Evolutionary conservation across 176 grass and related monocot genomes (phyloP).

Genomic region (Chloris gayana): DNA sequence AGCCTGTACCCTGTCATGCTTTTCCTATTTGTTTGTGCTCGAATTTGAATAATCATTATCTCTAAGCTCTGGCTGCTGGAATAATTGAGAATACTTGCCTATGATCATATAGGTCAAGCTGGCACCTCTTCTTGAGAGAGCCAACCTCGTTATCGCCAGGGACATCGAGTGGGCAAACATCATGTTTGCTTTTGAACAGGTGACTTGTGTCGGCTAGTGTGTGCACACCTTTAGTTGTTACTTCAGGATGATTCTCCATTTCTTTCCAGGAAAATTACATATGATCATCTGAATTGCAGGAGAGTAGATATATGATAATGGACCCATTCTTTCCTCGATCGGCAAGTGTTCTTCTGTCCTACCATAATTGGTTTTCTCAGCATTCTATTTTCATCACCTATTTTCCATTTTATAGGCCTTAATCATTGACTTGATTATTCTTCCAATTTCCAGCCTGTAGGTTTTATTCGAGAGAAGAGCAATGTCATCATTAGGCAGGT

Average conservation of each 20-base stretch:
- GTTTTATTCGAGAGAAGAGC: conserved; percentile 88
- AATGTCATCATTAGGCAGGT: conserved; percentile 95
- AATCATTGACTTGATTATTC: conserved; percentile 41
- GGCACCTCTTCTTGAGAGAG: conserved; percentile 69
- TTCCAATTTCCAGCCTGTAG: conserved; percentile 64
- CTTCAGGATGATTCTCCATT: conserved; percentile 15
- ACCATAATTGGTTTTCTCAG: not conserved
- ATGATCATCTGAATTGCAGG: conserved; percentile 57
- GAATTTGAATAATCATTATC: not conserved
- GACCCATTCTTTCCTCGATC: conserved; percentile 70
- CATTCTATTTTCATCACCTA: not conserved
- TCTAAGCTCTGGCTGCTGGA: not conserved
- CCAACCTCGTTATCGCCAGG: conserved; percentile 80
- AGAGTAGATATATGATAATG: conserved; percentile 91
- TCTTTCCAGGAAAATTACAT: conserved; percentile 15
- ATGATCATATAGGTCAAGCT: conserved; percentile 60
- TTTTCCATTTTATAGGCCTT: conserved; percentile 15
- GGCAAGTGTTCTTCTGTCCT: conserved; percentile 50
- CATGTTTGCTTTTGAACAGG: conserved; percentile 93
- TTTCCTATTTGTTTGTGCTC: not conserved
- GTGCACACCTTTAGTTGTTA: not conserved
- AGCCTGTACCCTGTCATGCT: not conserved
- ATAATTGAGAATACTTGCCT: conserved; percentile 16
- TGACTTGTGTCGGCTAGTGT: conserved; percentile 41
- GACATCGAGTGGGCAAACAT: conserved; percentile 98